Base-by-base conservation (phyloP, 1,284 basidiomycete genomes). In the Puccinia polysora region DNA sequence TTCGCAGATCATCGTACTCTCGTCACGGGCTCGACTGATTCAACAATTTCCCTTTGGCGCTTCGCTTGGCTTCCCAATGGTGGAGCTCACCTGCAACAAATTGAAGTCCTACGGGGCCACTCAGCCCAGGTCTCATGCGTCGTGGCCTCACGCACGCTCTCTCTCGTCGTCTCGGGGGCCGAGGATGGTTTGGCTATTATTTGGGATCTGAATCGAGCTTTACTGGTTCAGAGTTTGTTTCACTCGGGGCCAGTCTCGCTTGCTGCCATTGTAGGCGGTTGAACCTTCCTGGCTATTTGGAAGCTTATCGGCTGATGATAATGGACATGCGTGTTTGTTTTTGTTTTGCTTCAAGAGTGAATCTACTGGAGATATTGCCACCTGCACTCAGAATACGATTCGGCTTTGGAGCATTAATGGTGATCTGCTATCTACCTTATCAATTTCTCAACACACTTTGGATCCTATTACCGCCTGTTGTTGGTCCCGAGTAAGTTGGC, bases 381-480 rank as follows among this genome's bases (percentile, higher is more conserved):
- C 90, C 0, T 91, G 88, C 75, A 90, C 89, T 1, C 81, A 83
- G 20, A 80, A 83, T 1, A 85, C 84, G 53, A 80, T 93, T 4
- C 86, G 85, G 77, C 78, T 93, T 12, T 89, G 91, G 79, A 91
- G 88, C 0, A 85, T 93, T 81, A 93, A 93, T 76, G 90, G 85
- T 0, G 83, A 88, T 28, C 85, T 84, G 1, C 87, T 92, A 73
- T 85, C 85, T 0, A 83, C 81, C 15, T 77, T 91, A 28, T 86
- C 89, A 76, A 83, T 90, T 6, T 76, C 76, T 25, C 73, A 76
- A 34, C 75, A 74, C 20, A 65, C 76, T 70, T 72, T 75, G 40
- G 78, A 80, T 43, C 81, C 82, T 1, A 84, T 89, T 59, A 87
- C 86, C 0, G 85, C 87, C 0, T 77, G 92, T 49, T 85, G 87